Base-by-base conservation (phyloP, 306 rosid species). In the Sphenostylis stenocarpa region DNA sequence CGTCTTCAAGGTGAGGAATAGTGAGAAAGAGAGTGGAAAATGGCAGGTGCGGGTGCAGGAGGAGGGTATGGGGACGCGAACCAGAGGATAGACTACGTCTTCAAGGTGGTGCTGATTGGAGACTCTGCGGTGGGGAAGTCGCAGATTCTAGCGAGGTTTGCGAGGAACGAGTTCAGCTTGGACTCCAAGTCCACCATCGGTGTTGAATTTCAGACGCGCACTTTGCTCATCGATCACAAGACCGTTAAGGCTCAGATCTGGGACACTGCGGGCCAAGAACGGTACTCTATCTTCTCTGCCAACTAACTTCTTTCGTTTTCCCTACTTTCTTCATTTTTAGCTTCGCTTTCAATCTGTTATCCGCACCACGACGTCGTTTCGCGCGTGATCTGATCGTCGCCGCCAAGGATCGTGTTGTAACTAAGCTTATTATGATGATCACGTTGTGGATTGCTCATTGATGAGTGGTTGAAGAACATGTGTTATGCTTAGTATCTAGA, bases 201-300 rank as follows among this genome's bases (percentile, higher is more conserved):
- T 3, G 97, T 95, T 11, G 98, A 95, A 94, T 95, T 95, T 68
- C 97, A 95, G 86, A 95, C 98, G 0, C 69, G 97, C 41, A 95
- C 98, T 48, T 73, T 95, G 12, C 86, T 95, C 66, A 90, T 95
- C 77, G 85, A 90, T 81, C 97, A 87, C 79, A 95, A 95, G 96
- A 92, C 89, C 72, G 91, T 95, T 41, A 95, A 95, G 83, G 98
- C 98, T 87, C 98, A 95, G 98, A 95, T 95, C 98, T 95, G 98
- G 98, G 98, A 95, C 86, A 95, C 97, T 3, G 98, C 98, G 1
- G 98, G 98, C 66, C 98, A 95, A 91, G 98, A 95, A 82, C 87
- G 97, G 98, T 95, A 77, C 23, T 15, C 66, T 76, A 36, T 16
- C 41, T 67, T 17, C 14, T 66, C 58, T 24, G 23, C 38, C 47